Evolutionary conservation across 169 alveolate genomes (phyloP).

Genomic region (Hepatocystis sp.): DNA sequence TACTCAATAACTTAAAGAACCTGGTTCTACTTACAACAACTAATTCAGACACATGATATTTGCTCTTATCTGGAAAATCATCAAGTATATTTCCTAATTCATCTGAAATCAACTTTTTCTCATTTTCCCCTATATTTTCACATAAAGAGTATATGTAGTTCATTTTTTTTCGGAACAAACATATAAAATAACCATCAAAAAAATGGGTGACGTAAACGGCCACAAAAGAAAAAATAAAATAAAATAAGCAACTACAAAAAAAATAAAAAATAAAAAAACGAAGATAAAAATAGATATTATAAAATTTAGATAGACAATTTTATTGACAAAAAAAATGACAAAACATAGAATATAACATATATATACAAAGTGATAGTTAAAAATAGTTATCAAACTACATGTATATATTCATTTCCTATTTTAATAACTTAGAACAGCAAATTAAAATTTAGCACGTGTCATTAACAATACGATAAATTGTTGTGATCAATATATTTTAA

Average conservation of each 20-base stretch:
- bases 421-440: too few relatives aligned
- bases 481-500: too few relatives aligned
- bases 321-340: too few relatives aligned
- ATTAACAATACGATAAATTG: too few relatives aligned
- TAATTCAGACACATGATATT: slow-evolving; percentile 66
- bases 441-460: too few relatives aligned
- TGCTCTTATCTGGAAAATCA: slow-evolving; percentile 35
- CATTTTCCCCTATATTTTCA: slow-evolving; percentile 65
- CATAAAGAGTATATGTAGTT: slow-evolving; percentile 51
- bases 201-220: not conserved
- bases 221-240: slow-evolving; percentile 10
- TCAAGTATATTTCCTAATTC: slow-evolving; percentile 53
- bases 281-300: slow-evolving; percentile 4
- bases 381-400: too few relatives aligned
- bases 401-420: too few relatives aligned
- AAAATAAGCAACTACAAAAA: slow-evolving; percentile 1
- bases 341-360: too few relatives aligned
- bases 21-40: slow-evolving; percentile 76
- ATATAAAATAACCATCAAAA: too few relatives aligned
- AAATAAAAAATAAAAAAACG: not conserved
- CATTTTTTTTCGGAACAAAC: slow-evolving; percentile 37
- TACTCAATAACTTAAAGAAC: slow-evolving; percentile 59
- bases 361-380: too few relatives aligned
- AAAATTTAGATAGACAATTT: too few relatives aligned
- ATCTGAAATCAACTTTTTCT: slow-evolving; percentile 52